Percentiles rank a stretch among this genome's conserved stretches.
Evolutionary conservation across 805 yeast species (phyloP).

Genomic region (Saccharomycopsis lassenensis): DNA sequence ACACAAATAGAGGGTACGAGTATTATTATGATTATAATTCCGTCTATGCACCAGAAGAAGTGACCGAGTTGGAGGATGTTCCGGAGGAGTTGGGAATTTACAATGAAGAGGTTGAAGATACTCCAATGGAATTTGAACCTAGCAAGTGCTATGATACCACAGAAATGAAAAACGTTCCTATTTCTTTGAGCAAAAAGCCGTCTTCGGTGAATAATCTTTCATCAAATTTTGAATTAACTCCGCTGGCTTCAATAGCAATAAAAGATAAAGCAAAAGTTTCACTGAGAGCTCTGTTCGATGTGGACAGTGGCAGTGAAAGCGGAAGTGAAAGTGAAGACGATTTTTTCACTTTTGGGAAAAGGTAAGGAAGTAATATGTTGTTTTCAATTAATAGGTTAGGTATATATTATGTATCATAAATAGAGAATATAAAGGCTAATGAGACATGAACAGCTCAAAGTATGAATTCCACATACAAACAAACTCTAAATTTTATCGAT

Average conservation of each 20-base stretch:
- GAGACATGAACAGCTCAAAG: too few species aligned
- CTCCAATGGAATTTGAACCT: background rate
- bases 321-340: conserved; percentile 10
- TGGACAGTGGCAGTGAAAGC: conserved; percentile 2
- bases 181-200: conserved; percentile 4
- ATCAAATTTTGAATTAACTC: background rate
- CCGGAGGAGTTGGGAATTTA: conserved; percentile 15
- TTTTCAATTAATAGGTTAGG: too few species aligned
- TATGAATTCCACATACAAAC: too few species aligned
- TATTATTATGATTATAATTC: conserved; percentile 73
- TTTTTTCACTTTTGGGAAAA: conserved; percentile 8
- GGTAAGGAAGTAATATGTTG: background rate
- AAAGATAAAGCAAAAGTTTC: conserved; percentile 1
- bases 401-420: too few species aligned
- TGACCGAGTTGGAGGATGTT: conserved; percentile 15
- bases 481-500: too few species aligned
- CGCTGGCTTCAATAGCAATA: background rate
- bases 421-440: too few species aligned
- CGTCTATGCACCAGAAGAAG: conserved; percentile 34
- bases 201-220: conserved; percentile 12
- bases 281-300: conserved; percentile 1
- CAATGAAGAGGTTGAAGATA: conserved; percentile 3
- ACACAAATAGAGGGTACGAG: conserved; percentile 64
- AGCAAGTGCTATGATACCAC: background rate
- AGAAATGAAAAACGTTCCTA: background rate